Evolutionary conservation across 129 eudicot species (phyloP), one percentile per base, ranked within the genome.

Genomic region (Mikania micrantha): DNA sequence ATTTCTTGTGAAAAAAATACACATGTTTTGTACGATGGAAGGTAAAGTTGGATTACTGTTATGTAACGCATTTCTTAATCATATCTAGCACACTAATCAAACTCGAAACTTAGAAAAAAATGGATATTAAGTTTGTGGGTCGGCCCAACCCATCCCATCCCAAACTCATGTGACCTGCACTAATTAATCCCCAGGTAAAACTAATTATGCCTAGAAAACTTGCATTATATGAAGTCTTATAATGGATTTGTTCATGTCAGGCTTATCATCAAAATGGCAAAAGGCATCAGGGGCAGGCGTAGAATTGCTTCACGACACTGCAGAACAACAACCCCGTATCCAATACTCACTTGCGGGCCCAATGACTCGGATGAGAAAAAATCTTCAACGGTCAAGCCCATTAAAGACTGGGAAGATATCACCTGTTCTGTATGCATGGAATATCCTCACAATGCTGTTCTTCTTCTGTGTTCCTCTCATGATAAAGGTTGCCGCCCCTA

Each of bases 381-480:
- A 28, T 77, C 81, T 50, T 68, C 87, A 63, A 80, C 77, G 34
- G 38, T 69, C 16, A 35, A 68, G 57, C 79, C 68, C 69, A 79
- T 71, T 35, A 87, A 87, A 74, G 97, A 91, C 75, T 91, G 96
- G 97, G 95, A 85, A 81, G 96, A 88, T 31, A 87, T 90, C 9
- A 91, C 87, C 22, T 91, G 97, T 72, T 88, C 97, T 0, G 96
- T 91, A 19, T 91, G 97, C 86, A 91, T 91, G 93, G 97, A 91
- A 69, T 81, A 73, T 67, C 97, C 97, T 45, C 97, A 91, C 80
- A 91, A 91, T 62, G 97, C 96, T 24, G 97, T 91, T 57, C 96
- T 91, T 61, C 96, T 91, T 69, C 66, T 91, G 15, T 91, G 97
- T 65, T 87, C 97, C 29, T 91, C 96, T 19, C 87, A 91, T 25